Conservation (phyloP, 768 basidiomycete species). For the Boletus vinaceobasis region DNA sequence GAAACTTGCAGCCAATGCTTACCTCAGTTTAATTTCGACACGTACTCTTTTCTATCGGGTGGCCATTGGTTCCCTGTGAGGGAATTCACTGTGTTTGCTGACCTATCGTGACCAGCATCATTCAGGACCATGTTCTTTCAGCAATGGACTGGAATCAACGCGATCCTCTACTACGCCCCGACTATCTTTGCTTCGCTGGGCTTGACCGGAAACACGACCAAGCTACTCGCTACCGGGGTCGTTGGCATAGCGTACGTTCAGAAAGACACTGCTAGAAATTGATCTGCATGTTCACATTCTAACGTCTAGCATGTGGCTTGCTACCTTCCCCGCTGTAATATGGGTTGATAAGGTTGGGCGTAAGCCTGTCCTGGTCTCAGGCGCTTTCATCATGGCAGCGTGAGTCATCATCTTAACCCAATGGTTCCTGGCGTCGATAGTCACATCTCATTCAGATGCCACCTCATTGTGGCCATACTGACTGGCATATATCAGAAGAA, state of each 20-base stretch:
- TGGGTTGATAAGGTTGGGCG: slow-evolving; percentile 76
- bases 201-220: slow-evolving; percentile 57
- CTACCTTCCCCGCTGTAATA: slow-evolving; percentile 79
- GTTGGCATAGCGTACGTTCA: slow-evolving; percentile 69
- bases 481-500: slow-evolving; percentile 54
- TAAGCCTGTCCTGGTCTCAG: slow-evolving; percentile 70
- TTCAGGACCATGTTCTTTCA: slow-evolving; percentile 73
- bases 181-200: slow-evolving; percentile 63
- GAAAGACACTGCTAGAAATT: not conserved
- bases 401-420: slow-evolving; percentile 28
- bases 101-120: not conserved
- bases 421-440: slow-evolving; percentile 11
- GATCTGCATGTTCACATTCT: not conserved
- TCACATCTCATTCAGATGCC: slow-evolving; percentile 46
- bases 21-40: slow-evolving; percentile 56
- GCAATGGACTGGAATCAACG: slow-evolving; percentile 80
- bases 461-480: slow-evolving; percentile 66
- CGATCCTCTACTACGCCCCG: slow-evolving; percentile 74
- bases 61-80: slow-evolving; percentile 55
- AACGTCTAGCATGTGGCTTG: slow-evolving; percentile 57
- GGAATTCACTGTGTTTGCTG: not conserved
- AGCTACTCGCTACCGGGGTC: slow-evolving; percentile 62
- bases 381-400: slow-evolving; percentile 69
- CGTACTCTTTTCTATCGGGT: slow-evolving; percentile 59
- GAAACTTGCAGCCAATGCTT: slow-evolving; percentile 58